Base-by-base conservation (phyloP, 176 grass and related monocot genomes). In the Secale cereale region DNA sequence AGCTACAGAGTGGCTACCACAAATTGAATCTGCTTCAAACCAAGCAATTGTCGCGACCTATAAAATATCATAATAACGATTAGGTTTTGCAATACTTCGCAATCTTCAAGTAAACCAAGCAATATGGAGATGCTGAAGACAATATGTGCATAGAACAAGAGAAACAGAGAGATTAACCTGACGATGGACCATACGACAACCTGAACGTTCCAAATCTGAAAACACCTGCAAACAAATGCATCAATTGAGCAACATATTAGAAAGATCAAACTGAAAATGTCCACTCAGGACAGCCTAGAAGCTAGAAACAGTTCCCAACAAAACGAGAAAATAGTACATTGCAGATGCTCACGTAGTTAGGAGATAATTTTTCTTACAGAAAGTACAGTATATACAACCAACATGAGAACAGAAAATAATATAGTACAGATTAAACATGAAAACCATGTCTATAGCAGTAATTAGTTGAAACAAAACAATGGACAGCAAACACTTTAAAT, bases 11-110 rank as follows among this genome's bases (percentile, higher is more conserved):
- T 99, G 97, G 71, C 97, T 97, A 36, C 97, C 97, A 86, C 94
- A 99, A 69, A 99, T 89, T 56, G 97, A 99, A 92, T 99, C 97
- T 73, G 97, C 97, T 81, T 99, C 97, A 82, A 99, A 97, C 97
- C 97, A 99, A 86, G 97, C 97, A 6, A 92, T 99, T 69, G 97
- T 99, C 10, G 94, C 97, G 16, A 99, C 97, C 97, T 99, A 78
- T 56, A 83, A 81, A 90, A 59, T 63, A 45, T 28, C 15, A 82
- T 69, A 79, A 65, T 45, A 67, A 54, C n/a, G 0, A 26, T 84
- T 20, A 60, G 19, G 79, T 52, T 2, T 25, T 30, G 3, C 3
- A n/a, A 28, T 8, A 64, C 74, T 59, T 65, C 60, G 40, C 4
- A 78, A 41, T 11, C 16, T 11, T 73, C 28, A 64, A 65, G 17